Percentiles rank a stretch among this genome's conserved stretches.
Conservation (phyloP, 352 stramenopile species). For the Pythium grandisporangium region DNA sequence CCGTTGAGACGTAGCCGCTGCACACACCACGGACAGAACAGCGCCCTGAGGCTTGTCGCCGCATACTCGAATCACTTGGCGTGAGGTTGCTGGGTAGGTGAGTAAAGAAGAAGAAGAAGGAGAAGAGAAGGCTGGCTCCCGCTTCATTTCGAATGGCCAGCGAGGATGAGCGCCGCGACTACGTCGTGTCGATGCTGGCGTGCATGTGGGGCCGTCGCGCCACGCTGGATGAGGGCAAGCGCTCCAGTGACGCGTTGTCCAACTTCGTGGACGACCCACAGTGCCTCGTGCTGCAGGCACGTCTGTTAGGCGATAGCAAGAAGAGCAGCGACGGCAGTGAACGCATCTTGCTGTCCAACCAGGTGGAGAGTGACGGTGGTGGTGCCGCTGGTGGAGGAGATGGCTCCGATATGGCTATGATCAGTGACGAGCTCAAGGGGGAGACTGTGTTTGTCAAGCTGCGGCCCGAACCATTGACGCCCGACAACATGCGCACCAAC, state of each 20-base stretch:
- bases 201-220: slow-evolving; percentile 47
- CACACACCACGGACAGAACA: too few species aligned
- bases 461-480: slow-evolving; percentile 28
- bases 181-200: slow-evolving; percentile 47
- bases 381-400: too few species aligned
- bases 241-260: slow-evolving; percentile 34
- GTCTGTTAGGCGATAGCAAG: slow-evolving; percentile 12
- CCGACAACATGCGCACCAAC: slow-evolving; percentile 61
- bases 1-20: too few species aligned
- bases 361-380: slow-evolving; percentile 11
- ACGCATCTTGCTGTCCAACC: slow-evolving; percentile 17
- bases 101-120: too few species aligned
- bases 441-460: slow-evolving; percentile 68
- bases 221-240: slow-evolving; percentile 24
- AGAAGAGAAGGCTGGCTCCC: too few species aligned
- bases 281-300: slow-evolving; percentile 47
- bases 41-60: too few species aligned
- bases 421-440: slow-evolving; percentile 3
- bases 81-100: too few species aligned
- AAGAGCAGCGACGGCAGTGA: slow-evolving; percentile 9
- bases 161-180: slow-evolving; percentile 41
- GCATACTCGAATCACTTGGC: too few species aligned
- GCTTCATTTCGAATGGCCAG: too few species aligned
- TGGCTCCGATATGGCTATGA: too few species aligned
- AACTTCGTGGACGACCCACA: slow-evolving; percentile 68